A percentile compares a stretch with the other conserved stretches of the same genome.
Conservation (phyloP, 495 filamentous ascomycete genomes). For the Lineolata rhizophorae region DNA sequence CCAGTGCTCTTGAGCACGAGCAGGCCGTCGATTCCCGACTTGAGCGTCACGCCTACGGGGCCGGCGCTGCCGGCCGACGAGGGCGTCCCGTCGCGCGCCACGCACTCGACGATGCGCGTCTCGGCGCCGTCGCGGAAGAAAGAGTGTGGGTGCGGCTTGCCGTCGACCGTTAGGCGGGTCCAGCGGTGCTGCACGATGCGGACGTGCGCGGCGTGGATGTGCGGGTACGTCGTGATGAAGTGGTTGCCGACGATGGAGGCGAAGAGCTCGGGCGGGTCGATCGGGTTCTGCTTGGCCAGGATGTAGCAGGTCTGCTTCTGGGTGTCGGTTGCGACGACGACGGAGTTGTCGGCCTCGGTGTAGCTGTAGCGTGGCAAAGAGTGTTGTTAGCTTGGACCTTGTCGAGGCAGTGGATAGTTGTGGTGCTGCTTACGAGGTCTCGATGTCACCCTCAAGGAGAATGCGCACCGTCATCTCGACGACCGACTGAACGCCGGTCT, state of each 20-base stretch:
- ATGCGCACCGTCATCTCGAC: conserved; percentile 89
- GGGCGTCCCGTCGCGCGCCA: conserved; percentile 14
- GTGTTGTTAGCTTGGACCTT: background rate
- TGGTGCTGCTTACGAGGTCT: conserved; percentile 42
- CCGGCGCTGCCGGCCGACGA: background rate
- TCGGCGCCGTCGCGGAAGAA: conserved; percentile 82
- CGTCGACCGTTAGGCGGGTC: conserved; percentile 74
- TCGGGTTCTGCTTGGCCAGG: conserved; percentile 78
- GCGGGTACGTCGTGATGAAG: conserved; percentile 68
- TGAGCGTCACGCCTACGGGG: conserved; percentile 20
- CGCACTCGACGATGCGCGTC: conserved; percentile 51
- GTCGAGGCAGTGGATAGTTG: conserved; percentile 4
- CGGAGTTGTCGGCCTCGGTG: conserved; percentile 83
- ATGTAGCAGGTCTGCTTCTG: conserved; percentile 98
- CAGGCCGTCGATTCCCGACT: conserved; percentile 46
- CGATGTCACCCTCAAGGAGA: conserved; percentile 76
- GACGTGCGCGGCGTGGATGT: conserved; percentile 67
- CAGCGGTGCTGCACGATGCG: conserved; percentile 71
- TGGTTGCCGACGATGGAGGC: conserved; percentile 64
- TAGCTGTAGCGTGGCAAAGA: conserved; percentile 31
- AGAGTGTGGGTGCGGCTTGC: conserved; percentile 85
- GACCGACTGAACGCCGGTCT: conserved; percentile 51
- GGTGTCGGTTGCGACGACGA: conserved; percentile 88
- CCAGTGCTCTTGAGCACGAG: conserved; percentile 94
- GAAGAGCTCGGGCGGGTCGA: conserved; percentile 85